phyloP scores from a whole-genome alignment of 1,284 basidiomycete species.

The Lentinula novae-zelandiae region DNA sequence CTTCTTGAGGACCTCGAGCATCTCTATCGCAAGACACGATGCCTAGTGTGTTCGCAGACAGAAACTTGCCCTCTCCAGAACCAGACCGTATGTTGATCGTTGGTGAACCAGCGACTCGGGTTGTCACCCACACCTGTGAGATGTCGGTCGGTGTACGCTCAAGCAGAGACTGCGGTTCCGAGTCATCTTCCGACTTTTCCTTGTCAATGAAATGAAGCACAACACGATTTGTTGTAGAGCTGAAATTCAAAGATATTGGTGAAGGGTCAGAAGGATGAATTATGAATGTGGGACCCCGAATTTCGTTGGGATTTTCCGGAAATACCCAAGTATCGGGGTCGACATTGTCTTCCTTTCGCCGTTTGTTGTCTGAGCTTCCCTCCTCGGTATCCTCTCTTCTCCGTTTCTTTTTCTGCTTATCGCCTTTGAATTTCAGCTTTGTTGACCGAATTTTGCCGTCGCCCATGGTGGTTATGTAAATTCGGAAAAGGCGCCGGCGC shows the following conservation, averaged over 20 bases:
- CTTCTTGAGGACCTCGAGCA: constrained; percentile 83
- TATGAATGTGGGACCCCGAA: constrained; percentile 82
- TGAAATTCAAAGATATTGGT: constrained; percentile 73
- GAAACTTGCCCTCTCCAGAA: constrained; percentile 81
- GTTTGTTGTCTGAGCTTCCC: constrained; percentile 40
- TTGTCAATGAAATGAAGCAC: constrained; percentile 62
- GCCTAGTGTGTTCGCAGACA: constrained; percentile 82
- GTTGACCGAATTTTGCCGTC: constrained; percentile 55
- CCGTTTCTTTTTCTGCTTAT: constrained; percentile 78
- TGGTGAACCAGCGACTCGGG: constrained; percentile 73
- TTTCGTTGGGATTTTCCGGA: constrained; percentile 66
- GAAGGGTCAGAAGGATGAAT: constrained; percentile 73
- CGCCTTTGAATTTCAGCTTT: constrained; percentile 85
- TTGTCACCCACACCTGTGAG: constrained; percentile 84
- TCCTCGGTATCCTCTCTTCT: constrained; percentile 57
- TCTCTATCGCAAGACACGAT: constrained; percentile 78
- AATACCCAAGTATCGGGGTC: constrained; percentile 76
- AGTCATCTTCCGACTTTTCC: constrained; percentile 42
- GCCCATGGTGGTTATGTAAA: constrained; percentile 31
- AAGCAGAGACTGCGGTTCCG: constrained; percentile 41
- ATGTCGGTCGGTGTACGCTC: constrained; percentile 74
- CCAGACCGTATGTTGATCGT: constrained; percentile 83
- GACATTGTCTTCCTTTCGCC: constrained; percentile 57
- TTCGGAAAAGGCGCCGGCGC: not conserved
- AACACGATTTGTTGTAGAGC: constrained; percentile 71